Evolutionary conservation across 352 stramenopile genomes (phyloP).

Genomic region (Aphanomyces invadans): DNA sequence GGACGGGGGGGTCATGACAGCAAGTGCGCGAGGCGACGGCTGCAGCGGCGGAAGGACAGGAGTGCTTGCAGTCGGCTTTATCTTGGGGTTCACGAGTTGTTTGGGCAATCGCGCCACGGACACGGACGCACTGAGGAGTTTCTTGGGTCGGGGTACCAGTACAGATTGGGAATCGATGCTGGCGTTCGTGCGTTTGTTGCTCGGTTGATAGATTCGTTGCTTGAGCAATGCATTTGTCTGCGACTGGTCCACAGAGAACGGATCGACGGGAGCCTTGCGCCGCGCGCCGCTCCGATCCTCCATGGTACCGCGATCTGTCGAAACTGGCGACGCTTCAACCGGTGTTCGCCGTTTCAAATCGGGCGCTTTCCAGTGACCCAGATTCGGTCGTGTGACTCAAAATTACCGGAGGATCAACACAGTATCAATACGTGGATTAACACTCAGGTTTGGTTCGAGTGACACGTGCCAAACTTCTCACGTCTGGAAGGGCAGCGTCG

Average conservation of each 20-base stretch:
- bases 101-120: background rate
- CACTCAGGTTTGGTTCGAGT: too few species aligned
- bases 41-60: background rate
- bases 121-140: background rate
- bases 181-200: too few species aligned
- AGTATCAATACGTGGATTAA: too few species aligned
- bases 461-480: too few species aligned
- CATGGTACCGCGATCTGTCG: background rate
- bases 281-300: slow-evolving; percentile 14
- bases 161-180: background rate
- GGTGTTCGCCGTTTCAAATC: too few species aligned
- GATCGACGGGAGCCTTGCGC: slow-evolving; percentile 4
- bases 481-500: too few species aligned
- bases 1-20: background rate
- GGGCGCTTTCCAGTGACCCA: too few species aligned
- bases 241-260: background rate
- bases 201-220: slow-evolving; percentile 14
- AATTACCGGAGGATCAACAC: background rate
- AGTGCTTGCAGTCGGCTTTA: slow-evolving; percentile 9
- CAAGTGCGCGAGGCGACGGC: background rate
- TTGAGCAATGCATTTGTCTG: slow-evolving; percentile 1
- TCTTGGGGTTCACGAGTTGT: background rate
- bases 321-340: background rate
- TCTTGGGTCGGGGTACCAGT: slow-evolving; percentile 1
- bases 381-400: background rate